Conservation (phyloP, 306 rosid species). For the Casuarina cunninghamiana region DNA sequence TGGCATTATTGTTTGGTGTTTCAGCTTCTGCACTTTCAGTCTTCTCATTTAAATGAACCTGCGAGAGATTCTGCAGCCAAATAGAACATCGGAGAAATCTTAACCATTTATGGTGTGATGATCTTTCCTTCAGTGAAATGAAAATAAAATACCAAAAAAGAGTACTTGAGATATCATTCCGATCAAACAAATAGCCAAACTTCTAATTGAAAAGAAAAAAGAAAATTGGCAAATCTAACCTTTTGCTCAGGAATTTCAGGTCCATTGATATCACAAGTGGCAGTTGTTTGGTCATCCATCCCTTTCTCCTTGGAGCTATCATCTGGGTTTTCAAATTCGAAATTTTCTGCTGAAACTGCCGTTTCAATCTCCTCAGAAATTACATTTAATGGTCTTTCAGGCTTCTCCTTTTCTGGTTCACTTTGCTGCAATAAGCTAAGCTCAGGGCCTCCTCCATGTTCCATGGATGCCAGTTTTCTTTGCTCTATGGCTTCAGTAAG, state of each 20-base stretch:
- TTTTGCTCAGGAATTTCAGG: slow-evolving; percentile 20
- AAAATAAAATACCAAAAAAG: neutral
- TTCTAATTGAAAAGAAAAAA: neutral
- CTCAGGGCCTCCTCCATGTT: slow-evolving; percentile 2
- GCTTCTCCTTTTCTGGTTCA: slow-evolving; percentile 27
- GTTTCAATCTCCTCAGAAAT: slow-evolving; percentile 17
- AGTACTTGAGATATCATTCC: neutral
- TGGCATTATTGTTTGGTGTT: slow-evolving; percentile 13
- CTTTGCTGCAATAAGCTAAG: slow-evolving; percentile 21
- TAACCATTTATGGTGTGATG: slow-evolving; percentile 16
- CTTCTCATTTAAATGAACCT: slow-evolving; percentile 20
- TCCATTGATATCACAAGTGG: slow-evolving; percentile 1
- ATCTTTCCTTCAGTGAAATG: slow-evolving; percentile 3
- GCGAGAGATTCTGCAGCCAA: slow-evolving; percentile 31
- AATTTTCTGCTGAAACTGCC: slow-evolving; percentile 14
- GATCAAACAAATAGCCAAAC: slow-evolving; percentile 1
- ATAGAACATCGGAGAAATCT: slow-evolving; percentile 3
- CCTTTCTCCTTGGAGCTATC: slow-evolving; percentile 10
- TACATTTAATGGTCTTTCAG: slow-evolving; percentile 4
- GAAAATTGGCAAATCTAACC: slow-evolving; percentile 14
- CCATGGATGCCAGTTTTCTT: slow-evolving; percentile 5
- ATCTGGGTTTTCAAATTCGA: neutral
- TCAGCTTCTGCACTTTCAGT: slow-evolving; percentile 23
- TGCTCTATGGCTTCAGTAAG: slow-evolving; percentile 17
- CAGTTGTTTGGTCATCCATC: slow-evolving; percentile 23